A percentile compares a stretch with the other conserved stretches of the same genome.
Evolutionary conservation across 192 early-diverging fungal genomes (phyloP).

Genomic region (Coemansia sp.): DNA sequence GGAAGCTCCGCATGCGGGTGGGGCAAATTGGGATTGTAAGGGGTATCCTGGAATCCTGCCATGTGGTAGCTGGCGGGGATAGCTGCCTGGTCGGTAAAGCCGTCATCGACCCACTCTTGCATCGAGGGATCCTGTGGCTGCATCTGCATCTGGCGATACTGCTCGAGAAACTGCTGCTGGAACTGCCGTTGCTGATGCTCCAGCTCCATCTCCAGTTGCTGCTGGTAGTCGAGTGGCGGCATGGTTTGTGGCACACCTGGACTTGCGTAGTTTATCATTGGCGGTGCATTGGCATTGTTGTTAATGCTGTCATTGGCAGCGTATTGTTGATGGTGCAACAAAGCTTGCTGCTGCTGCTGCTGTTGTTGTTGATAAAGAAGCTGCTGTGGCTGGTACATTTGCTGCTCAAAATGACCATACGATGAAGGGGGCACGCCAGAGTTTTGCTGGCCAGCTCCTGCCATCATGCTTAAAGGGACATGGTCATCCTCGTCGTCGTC

Average conservation of each 20-base stretch:
- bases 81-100: constrained; percentile 26
- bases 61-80: constrained; percentile 15
- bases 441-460: constrained; percentile 9
- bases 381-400: constrained; percentile 18
- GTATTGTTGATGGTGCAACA: background rate
- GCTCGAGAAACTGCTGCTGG: constrained; percentile 45
- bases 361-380: constrained; percentile 7
- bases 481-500: constrained; percentile 34
- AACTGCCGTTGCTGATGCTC: constrained; percentile 51
- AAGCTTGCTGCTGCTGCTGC: background rate
- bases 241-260: constrained; percentile 2
- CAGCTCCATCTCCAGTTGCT: constrained; percentile 44
- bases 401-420: background rate
- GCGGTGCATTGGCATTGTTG: constrained; percentile 9
- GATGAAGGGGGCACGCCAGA: background rate
- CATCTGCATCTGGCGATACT: constrained; percentile 33
- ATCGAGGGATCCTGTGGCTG: constrained; percentile 16
- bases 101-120: constrained; percentile 40
- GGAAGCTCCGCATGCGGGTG: constrained; percentile 11
- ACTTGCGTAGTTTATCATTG: background rate
- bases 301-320: background rate
- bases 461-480: constrained; percentile 37
- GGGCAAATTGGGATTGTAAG: constrained; percentile 37
- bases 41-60: constrained; percentile 33
- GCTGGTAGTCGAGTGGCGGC: constrained; percentile 27